Evolutionary conservation across 345 rosid genomes (phyloP).

Genomic region (Salix caprea): DNA sequence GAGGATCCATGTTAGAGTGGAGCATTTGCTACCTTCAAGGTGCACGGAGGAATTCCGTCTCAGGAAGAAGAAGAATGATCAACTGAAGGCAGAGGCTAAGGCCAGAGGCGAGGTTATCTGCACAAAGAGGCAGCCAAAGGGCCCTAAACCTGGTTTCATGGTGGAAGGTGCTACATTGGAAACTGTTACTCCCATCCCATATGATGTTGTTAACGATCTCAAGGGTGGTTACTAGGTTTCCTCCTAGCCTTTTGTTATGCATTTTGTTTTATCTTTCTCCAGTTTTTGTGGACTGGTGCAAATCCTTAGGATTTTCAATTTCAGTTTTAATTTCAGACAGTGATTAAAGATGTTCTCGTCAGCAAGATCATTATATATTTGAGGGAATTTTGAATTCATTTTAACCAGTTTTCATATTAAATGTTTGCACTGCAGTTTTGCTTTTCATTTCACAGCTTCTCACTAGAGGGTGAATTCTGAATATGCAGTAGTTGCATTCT

Average conservation of each 20-base stretch:
- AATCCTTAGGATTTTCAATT: neutral
- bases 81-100: conserved; percentile 67
- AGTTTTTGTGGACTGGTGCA: neutral
- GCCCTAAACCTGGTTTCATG: conserved; percentile 74
- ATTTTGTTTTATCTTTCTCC: neutral
- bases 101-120: conserved; percentile 55
- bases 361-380: neutral
- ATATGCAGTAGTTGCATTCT: neutral
- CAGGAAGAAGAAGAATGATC: conserved; percentile 58
- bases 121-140: conserved; percentile 71
- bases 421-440: neutral
- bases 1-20: conserved; percentile 66
- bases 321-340: neutral
- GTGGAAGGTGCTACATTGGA: conserved; percentile 74
- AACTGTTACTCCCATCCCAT: conserved; percentile 72
- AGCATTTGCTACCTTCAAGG: conserved; percentile 65
- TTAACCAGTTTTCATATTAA: neutral
- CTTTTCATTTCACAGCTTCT: neutral
- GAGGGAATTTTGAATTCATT: neutral
- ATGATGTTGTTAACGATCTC: conserved; percentile 74
- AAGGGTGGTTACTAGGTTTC: conserved; percentile 60
- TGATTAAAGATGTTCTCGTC: neutral
- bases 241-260: neutral
- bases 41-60: conserved; percentile 56
- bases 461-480: neutral